These are phyloP conservation scores for Pichia cephalocereana DNA, from an alignment of 805 yeast species.

Conservation along the genomic window DNA sequence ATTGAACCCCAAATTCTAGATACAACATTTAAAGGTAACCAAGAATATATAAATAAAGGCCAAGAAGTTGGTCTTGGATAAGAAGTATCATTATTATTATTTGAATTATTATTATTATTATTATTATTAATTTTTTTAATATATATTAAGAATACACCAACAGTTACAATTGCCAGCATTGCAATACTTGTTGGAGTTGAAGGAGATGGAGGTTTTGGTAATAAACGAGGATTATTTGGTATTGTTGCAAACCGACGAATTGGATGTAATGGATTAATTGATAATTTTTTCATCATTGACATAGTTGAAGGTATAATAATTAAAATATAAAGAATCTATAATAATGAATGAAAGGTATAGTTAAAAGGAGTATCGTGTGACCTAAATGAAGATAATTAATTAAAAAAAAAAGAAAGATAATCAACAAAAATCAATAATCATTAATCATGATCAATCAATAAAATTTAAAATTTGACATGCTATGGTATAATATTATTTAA, in stretches of 20 bases:
- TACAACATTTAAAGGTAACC: slow-evolving; percentile 82
- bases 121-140: too few relatives aligned
- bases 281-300: neutral
- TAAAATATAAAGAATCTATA: too few relatives aligned
- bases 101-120: too few relatives aligned
- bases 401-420: too few relatives aligned
- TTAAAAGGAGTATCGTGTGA: too few relatives aligned
- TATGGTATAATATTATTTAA: too few relatives aligned
- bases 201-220: neutral
- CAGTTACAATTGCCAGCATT: slow-evolving; percentile 5
- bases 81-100: neutral
- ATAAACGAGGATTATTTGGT: neutral
- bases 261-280: neutral
- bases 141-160: neutral
- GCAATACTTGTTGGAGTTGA: slow-evolving; percentile 3
- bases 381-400: too few relatives aligned
- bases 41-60: slow-evolving; percentile 82
- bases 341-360: too few relatives aligned
- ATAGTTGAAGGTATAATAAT: too few relatives aligned
- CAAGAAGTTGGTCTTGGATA: slow-evolving; percentile 53
- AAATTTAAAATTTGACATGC: too few relatives aligned
- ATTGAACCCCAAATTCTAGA: slow-evolving; percentile 94
- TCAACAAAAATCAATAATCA: too few relatives aligned
- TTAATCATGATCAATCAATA: too few relatives aligned
- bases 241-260: neutral